Evolutionary conservation across 1,284 basidiomycete species (phyloP).

Genomic region (Takashimella koratensis): DNA sequence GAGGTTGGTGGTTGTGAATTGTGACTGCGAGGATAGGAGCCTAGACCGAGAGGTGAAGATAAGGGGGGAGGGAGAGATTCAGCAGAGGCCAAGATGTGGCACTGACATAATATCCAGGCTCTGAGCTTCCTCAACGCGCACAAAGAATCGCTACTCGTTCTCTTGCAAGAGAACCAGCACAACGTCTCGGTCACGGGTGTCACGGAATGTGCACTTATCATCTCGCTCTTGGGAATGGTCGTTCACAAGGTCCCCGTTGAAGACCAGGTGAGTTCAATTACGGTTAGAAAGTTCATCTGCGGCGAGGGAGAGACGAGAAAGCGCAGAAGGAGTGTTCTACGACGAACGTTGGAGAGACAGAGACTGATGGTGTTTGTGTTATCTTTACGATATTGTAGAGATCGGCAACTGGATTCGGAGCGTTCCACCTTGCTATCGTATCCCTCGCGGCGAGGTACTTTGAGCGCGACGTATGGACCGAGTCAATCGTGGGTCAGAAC

Average conservation of each 20-base stretch:
- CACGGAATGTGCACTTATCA: conserved; percentile 51
- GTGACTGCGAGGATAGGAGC: too few relatives aligned
- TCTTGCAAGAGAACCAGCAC: conserved; percentile 50
- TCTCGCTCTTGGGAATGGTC: conserved; percentile 51
- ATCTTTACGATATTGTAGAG: too few relatives aligned
- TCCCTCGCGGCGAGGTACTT: conserved; percentile 71
- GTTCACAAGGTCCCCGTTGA: conserved; percentile 50
- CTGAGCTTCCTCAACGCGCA: conserved; percentile 53
- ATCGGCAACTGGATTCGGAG: conserved; percentile 68
- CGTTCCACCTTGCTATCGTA: conserved; percentile 75
- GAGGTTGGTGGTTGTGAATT: too few relatives aligned
- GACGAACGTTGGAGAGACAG: too few relatives aligned
- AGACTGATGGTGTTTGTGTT: too few relatives aligned
- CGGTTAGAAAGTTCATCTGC: too few relatives aligned
- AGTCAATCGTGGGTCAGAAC: conserved; percentile 62
- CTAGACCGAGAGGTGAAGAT: too few relatives aligned
- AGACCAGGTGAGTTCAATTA: conserved; percentile 68
- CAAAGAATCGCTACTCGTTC: conserved; percentile 52
- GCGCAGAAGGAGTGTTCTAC: too few relatives aligned
- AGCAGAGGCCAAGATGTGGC: too few relatives aligned
- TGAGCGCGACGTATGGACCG: conserved; percentile 60
- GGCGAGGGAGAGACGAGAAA: too few relatives aligned
- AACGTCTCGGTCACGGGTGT: conserved; percentile 48
- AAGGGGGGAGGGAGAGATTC: too few relatives aligned
- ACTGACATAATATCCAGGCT: conserved; percentile 34